Conservation (phyloP, 2,329 filamentous ascomycete species). For the Trichoderma cornu-damae region DNA sequence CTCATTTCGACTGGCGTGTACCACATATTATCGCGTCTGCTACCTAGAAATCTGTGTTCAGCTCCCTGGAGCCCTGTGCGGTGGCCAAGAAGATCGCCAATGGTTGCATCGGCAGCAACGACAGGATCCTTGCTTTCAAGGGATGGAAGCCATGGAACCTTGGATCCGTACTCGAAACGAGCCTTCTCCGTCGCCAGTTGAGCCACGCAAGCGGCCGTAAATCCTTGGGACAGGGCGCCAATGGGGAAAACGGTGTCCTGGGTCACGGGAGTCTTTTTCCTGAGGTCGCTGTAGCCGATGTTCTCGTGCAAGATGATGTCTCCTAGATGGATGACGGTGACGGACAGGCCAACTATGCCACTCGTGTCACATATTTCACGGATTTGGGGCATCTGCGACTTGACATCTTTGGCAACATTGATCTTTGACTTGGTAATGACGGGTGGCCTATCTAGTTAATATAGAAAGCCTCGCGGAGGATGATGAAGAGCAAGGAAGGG, state of each 20-base stretch:
- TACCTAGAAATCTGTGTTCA: too few species aligned
- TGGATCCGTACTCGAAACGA: background rate
- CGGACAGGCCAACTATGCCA: background rate
- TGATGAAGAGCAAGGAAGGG: background rate
- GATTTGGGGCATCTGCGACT: background rate
- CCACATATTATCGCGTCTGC: too few species aligned
- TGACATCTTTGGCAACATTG: background rate
- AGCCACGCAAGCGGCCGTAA: background rate
- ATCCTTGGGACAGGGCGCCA: background rate
- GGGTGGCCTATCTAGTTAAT: background rate
- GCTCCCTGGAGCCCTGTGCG: slow-evolving; percentile 1
- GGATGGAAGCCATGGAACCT: background rate
- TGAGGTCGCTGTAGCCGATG: background rate
- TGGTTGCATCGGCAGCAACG: too few species aligned
- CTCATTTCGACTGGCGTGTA: too few species aligned
- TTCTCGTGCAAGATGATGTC: background rate
- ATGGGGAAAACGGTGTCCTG: background rate
- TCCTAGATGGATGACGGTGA: background rate
- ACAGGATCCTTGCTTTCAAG: background rate
- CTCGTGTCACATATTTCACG: background rate
- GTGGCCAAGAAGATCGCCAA: slow-evolving; percentile 3
- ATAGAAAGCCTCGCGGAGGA: background rate
- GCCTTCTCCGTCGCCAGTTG: background rate
- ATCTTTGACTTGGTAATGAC: background rate
- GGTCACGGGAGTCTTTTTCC: background rate